phyloP scores from a whole-genome alignment of 768 basidiomycete species.

The Mycena maculata region DNA sequence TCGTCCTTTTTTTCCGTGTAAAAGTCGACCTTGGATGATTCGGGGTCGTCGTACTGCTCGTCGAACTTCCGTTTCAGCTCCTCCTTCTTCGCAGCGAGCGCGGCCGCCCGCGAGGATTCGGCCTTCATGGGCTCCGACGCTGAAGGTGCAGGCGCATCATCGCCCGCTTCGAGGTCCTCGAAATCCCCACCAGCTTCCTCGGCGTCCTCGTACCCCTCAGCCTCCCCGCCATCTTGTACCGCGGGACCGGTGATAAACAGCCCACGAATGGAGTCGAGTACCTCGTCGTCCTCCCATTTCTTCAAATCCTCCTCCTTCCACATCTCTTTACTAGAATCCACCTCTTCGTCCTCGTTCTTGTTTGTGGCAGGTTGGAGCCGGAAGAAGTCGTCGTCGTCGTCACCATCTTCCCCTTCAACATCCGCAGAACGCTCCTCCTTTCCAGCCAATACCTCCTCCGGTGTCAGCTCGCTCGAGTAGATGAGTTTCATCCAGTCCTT shows the following conservation, averaged over 20 bases:
- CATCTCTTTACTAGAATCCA: constrained; percentile 78
- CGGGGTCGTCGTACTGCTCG: constrained; percentile 94
- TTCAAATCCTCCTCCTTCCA: constrained; percentile 63
- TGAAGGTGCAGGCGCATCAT: constrained; percentile 41
- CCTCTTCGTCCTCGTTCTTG: constrained; percentile 57
- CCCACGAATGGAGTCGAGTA: constrained; percentile 86
- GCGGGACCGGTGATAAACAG: constrained; percentile 91
- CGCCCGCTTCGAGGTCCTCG: constrained; percentile 54
- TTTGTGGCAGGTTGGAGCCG: constrained; percentile 57
- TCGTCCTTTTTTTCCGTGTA: constrained; percentile 94
- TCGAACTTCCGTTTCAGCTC: constrained; percentile 95
- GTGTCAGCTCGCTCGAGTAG: constrained; percentile 76
- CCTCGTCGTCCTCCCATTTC: constrained; percentile 87
- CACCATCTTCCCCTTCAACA: constrained; percentile 42
- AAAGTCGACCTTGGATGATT: constrained; percentile 82
- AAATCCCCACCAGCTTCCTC: constrained; percentile 57
- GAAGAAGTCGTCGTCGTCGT: constrained; percentile 82
- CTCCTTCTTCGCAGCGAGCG: constrained; percentile 89
- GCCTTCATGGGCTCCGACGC: constrained; percentile 34
- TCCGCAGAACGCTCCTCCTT: constrained; percentile 41
- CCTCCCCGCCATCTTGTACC: constrained; percentile 48
- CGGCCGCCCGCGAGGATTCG: constrained; percentile 56
- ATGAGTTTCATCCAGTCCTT: constrained; percentile 90
- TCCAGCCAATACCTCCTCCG: constrained; percentile 71
- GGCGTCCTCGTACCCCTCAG: constrained; percentile 50